Base-by-base conservation (phyloP, 257 asterid genomes). In the Knoxia roxburghii region DNA sequence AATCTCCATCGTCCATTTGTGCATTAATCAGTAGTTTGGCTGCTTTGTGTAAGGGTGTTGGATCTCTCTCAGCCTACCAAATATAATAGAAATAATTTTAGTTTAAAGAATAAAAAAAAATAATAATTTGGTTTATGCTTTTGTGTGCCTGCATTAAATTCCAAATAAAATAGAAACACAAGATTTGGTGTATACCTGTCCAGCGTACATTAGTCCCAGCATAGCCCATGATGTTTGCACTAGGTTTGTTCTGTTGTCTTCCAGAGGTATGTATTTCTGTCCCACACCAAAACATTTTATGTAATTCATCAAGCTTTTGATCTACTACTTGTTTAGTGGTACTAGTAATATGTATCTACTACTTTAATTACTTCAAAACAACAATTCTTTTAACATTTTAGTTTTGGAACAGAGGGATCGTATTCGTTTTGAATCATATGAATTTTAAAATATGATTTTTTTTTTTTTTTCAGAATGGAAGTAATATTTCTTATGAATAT, bases 151-250 rank as follows among this genome's bases (percentile, higher is more conserved):
- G 55, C n/a, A 55, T 15, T 40, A 45, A 33, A n/a, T 20, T n/a
- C 21, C 50, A 27, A 14, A 23, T 54, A 54, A 8, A 29, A 1
- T 9, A 0, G 17, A 54, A 54, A 54, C n/a, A 18, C 11, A 20
- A 46, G 27, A 1, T 15, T 13, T 61, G 41, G 37, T 29, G 35
- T 77, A 41, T 33, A 89, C 96, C 92, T 90, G 95, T 37, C 97
- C 96, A 63, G 75, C 83, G 20, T 76, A 73, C 85, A 87, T 80
- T 20, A 90, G 88, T 20, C 96, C 92, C 21, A 90, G 80, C 97
- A 90, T 90, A 18, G 91, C 97, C 96, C 96, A 87, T 11, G 96
- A 83, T 43, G 97, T 87, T 57, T 87, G 96, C 27, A 87, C 96
- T 32, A 90, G 67, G 74, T 90, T 90, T n/a, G 95, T 90, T 26